Percentiles rank a stretch among this genome's conserved stretches.
phyloP scores from a whole-genome alignment of 495 filamentous ascomycete species.

The Hypoxylon fuscum region DNA sequence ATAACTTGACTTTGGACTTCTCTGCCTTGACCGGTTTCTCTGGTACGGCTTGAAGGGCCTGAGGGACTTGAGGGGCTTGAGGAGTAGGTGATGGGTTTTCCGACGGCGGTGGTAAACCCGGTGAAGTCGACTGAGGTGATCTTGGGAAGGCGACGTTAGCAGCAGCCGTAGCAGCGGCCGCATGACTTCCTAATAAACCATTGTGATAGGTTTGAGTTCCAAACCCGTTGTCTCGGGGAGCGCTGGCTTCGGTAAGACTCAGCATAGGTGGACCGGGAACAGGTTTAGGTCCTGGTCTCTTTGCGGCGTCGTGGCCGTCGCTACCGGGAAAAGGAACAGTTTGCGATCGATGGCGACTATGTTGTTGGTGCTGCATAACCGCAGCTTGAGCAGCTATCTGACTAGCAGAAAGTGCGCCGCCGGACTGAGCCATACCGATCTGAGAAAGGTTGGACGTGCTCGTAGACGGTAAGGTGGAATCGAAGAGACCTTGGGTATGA shows the following conservation, averaged over 20 bases:
- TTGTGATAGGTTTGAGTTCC: slow-evolving; percentile 68
- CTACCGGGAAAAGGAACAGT: slow-evolving; percentile 63
- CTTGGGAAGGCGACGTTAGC: slow-evolving; percentile 88
- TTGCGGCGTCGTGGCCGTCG: slow-evolving; percentile 43
- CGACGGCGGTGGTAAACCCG: slow-evolving; percentile 52
- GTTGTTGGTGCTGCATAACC: slow-evolving; percentile 66
- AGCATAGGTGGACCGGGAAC: slow-evolving; percentile 61
- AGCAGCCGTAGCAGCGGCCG: slow-evolving; percentile 77
- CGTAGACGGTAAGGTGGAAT: slow-evolving; percentile 81
- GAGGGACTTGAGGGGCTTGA: too few species aligned
- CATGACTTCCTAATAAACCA: slow-evolving; percentile 71
- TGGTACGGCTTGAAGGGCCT: slow-evolving; percentile 58
- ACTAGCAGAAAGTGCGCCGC: slow-evolving; percentile 67
- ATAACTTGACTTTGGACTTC: slow-evolving; percentile 91
- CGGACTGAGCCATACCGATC: slow-evolving; percentile 51
- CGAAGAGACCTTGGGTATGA: slow-evolving; percentile 88
- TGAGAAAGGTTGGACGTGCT: slow-evolving; percentile 62
- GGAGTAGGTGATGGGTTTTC: slow-evolving; percentile 48
- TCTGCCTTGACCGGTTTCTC: slow-evolving; percentile 76
- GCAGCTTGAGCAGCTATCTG: slow-evolving; percentile 92
- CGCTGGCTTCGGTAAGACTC: slow-evolving; percentile 64
- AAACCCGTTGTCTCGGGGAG: slow-evolving; percentile 62
- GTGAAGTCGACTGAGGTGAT: slow-evolving; percentile 61
- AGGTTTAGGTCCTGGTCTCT: slow-evolving; percentile 48
- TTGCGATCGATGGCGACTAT: slow-evolving; percentile 75